Base-by-base conservation (phyloP, 2,329 filamentous ascomycete genomes). In the Dactylella cylindrospora region DNA sequence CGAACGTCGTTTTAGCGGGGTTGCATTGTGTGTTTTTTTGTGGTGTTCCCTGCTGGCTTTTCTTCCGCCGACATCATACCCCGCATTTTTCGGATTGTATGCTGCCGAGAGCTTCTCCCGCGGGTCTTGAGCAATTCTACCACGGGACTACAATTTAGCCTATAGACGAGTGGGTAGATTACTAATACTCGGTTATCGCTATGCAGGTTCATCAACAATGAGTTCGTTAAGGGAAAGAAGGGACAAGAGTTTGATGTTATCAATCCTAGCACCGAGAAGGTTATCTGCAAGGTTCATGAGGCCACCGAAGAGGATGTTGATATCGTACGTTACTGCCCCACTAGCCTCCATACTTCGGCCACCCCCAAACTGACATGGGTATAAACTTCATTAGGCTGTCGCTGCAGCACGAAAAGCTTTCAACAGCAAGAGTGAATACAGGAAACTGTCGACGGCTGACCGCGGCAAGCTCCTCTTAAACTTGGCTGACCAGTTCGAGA, bases 161-260 rank as follows among this genome's bases (percentile, higher is more conserved):
- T 49, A 26, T 57, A 44, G 36, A 43, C 28, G 52, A n/a, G n/a
- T n/a, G n/a, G n/a, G n/a, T n/a, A n/a, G n/a, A 23, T 13, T 29
- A 26, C 20, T 28, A 31, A 40, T 38, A 22, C 33, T 12, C 13
- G 31, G 25, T 36, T 65, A 69, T 31, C 35, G 28, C 5, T 5
- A 5, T 15, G 7, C 70, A 88, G 85, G 64, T 93, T 88, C 80
- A 93, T 95, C 81, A 90, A 93, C 81, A 90, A 91, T 75, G 86
- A 96, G 76, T 96, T 85, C 77, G 82, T 94, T 67, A 83, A 86
- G 74, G 80, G 83, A 72, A 84, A 86, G 66, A 88, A 95, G 70
- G 90, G 90, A 77, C 85, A 88, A 81, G 90, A 85, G 68, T 93
- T 95, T 72, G 89, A 95, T 76, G 86, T 90, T 38, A 85, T 93